A percentile compares a stretch with the other conserved stretches of the same genome.
These are phyloP conservation scores for Camelina hispida DNA, from an alignment of 345 rosid genomes.

Conservation along the genomic window DNA sequence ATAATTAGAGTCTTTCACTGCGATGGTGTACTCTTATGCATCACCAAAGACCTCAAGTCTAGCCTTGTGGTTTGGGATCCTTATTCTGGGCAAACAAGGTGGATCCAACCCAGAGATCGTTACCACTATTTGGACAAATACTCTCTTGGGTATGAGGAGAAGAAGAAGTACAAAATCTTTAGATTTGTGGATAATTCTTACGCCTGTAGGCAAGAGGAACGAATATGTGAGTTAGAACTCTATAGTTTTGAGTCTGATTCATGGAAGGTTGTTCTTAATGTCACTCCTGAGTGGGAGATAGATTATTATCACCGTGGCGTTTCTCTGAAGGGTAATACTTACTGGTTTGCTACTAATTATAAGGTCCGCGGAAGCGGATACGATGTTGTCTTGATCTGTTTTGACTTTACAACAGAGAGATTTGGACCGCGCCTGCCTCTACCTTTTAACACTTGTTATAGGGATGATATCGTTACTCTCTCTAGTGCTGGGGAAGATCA, in stretches of 20 bases:
- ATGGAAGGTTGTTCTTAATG: not conserved
- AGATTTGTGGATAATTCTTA: not conserved
- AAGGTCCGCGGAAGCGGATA: not conserved
- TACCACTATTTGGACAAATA: not conserved
- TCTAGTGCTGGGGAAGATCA: not conserved
- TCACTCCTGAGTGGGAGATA: not conserved
- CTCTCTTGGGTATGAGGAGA: not conserved
- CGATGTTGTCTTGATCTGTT: not conserved
- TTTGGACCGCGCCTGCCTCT: conserved; percentile 3
- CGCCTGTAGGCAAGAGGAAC: accelerated
- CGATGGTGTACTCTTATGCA: not conserved
- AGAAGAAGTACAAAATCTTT: not conserved
- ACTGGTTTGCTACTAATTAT: not conserved
- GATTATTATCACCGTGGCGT: not conserved
- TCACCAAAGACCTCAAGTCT: not conserved
- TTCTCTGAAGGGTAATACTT: conserved; percentile 3
- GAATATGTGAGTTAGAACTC: not conserved
- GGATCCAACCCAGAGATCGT: conserved; percentile 1
- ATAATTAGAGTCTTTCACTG: not conserved
- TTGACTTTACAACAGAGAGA: not conserved
- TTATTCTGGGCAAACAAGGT: not conserved
- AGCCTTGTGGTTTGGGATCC: conserved; percentile 13
- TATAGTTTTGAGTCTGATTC: not conserved
- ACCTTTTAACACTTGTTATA: not conserved
- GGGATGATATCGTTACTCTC: not conserved